A percentile compares a stretch with the other conserved stretches of the same genome.
These are phyloP conservation scores for Balamuthia mandrillaris DNA, from an alignment of 208 protist genomes.

Conservation along the genomic window DNA sequence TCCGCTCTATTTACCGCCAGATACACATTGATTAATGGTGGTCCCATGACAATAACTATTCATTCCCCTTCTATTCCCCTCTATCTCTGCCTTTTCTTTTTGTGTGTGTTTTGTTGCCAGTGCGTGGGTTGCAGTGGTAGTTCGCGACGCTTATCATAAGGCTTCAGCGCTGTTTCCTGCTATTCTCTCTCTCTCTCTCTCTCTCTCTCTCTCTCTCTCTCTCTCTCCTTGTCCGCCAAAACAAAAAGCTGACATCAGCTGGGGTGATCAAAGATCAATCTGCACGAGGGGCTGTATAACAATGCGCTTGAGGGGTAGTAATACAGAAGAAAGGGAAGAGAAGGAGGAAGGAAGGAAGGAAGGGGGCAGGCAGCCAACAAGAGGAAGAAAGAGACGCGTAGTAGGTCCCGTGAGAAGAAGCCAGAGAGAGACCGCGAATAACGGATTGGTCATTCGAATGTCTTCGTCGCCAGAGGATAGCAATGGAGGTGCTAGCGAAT, in stretches of 20 bases:
- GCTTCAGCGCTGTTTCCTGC: neutral
- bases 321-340: too few species aligned
- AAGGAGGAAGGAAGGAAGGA: too few species aligned
- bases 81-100: neutral
- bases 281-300: too few species aligned
- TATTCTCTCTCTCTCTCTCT: neutral
- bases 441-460: neutral
- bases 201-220: neutral
- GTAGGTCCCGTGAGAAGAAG: neutral
- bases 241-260: too few species aligned
- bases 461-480: too few species aligned
- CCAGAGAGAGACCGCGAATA: neutral
- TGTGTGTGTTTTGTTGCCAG: neutral
- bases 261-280: too few species aligned
- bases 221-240: too few species aligned
- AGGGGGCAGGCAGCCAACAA: too few species aligned
- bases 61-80: neutral
- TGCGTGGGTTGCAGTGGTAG: neutral
- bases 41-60: slow-evolving; percentile 23
- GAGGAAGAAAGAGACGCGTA: neutral
- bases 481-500: slow-evolving; percentile 29
- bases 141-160: neutral
- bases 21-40: slow-evolving; percentile 81
- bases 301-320: too few species aligned
- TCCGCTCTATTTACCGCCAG: slow-evolving; percentile 75